These are phyloP conservation scores for Gymnopilus junonius DNA, from an alignment of 768 basidiomycete species.

Conservation along the genomic window DNA sequence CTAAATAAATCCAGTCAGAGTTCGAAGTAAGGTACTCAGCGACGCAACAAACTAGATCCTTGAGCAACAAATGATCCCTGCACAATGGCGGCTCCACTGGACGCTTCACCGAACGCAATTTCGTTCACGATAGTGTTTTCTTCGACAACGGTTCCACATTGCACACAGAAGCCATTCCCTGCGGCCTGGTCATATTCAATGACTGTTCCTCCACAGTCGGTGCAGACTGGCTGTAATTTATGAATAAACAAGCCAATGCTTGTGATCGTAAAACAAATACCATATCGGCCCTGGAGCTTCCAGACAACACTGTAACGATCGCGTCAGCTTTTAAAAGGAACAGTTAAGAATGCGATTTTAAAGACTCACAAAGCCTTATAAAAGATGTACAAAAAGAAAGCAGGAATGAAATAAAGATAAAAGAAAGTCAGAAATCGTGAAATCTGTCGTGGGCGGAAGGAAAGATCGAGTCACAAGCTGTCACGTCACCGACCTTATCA, in stretches of 20 bases:
- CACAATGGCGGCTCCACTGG: constrained; percentile 91
- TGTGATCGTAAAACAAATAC: neutral
- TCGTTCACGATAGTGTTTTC: constrained; percentile 95
- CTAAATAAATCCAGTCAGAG: constrained; percentile 45
- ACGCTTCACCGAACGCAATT: constrained; percentile 93
- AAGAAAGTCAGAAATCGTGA: constrained; percentile 1
- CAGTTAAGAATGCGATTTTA: neutral
- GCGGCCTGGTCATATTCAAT: constrained; percentile 87
- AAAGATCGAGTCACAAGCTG: constrained; percentile 3
- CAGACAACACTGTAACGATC: neutral
- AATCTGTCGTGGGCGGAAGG: neutral
- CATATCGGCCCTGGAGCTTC: neutral
- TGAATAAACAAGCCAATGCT: neutral
- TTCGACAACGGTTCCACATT: constrained; percentile 90
- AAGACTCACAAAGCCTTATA: neutral
- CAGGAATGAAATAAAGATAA: constrained; percentile 20
- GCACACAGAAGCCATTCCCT: constrained; percentile 83
- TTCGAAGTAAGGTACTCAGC: neutral
- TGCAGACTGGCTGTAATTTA: constrained; percentile 58
- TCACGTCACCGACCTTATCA: constrained; percentile 6
- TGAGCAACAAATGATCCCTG: constrained; percentile 92
- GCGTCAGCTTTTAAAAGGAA: neutral
- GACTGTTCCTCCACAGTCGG: constrained; percentile 80
- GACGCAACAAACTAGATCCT: constrained; percentile 75
- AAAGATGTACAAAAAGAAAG: neutral